phyloP scores from a whole-genome alignment of 495 filamentous ascomycete genomes.

The Tetracladium setigerum region DNA sequence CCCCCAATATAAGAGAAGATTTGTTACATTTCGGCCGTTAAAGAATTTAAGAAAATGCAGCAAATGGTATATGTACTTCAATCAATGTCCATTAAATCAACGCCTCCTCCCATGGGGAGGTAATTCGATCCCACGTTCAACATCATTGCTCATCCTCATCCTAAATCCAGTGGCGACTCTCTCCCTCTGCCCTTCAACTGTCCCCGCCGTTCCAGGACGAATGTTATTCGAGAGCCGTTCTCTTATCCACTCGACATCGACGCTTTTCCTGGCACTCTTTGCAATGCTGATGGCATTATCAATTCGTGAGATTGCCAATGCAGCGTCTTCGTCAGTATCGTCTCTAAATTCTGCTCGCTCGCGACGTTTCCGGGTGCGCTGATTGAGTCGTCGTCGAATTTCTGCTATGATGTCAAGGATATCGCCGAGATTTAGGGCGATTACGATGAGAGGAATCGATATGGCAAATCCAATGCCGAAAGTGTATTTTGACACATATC shows the following conservation, averaged over 20 bases:
- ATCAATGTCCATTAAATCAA: too few relatives aligned
- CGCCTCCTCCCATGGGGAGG: too few relatives aligned
- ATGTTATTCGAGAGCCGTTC: neutral
- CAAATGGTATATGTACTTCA: too few relatives aligned
- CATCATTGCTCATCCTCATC: conserved; percentile 14
- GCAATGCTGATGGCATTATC: conserved; percentile 12
- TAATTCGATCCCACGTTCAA: conserved; percentile 20
- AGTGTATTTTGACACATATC: conserved; percentile 55
- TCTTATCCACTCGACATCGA: conserved; percentile 15
- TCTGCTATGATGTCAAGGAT: conserved; percentile 33
- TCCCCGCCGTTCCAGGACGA: neutral
- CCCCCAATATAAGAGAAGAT: too few relatives aligned
- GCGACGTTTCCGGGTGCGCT: neutral
- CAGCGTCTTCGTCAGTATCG: neutral
- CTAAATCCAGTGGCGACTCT: conserved; percentile 18
- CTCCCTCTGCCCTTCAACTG: neutral
- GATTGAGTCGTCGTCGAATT: neutral
- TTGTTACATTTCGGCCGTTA: too few relatives aligned
- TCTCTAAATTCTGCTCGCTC: neutral
- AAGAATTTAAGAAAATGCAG: too few relatives aligned
- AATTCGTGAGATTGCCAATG: conserved; percentile 8
- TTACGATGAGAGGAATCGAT: conserved; percentile 50
- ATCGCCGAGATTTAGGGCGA: conserved; percentile 52
- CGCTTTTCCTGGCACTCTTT: conserved; percentile 13
- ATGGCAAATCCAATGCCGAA: conserved; percentile 64